Evolutionary conservation across 345 rosid genomes (phyloP).

Genomic region (Triadica sebifera): DNA sequence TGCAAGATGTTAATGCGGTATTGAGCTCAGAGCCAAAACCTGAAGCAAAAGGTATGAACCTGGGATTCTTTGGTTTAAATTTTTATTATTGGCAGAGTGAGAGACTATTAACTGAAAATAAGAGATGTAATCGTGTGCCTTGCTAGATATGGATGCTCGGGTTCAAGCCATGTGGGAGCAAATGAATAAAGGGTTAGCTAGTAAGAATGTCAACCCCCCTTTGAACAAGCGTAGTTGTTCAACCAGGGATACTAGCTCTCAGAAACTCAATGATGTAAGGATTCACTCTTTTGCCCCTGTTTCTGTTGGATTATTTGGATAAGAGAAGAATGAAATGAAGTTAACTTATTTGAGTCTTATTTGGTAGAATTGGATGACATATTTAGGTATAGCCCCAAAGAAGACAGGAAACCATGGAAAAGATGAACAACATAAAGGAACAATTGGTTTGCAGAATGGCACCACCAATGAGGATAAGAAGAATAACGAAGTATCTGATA

Average conservation of each 20-base stretch:
- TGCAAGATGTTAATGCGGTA: slow-evolving; percentile 26
- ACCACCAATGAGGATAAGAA: slow-evolving; percentile 14
- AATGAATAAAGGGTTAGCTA: slow-evolving; percentile 54
- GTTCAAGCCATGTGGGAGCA: slow-evolving; percentile 65
- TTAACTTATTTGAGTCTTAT: neutral
- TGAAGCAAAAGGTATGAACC: slow-evolving; percentile 33
- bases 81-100: slow-evolving; percentile 2
- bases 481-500: slow-evolving; percentile 36
- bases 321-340: slow-evolving; percentile 17
- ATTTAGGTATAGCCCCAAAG: slow-evolving; percentile 27
- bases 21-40: slow-evolving; percentile 25
- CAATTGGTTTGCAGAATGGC: neutral
- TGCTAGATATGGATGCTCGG: slow-evolving; percentile 38
- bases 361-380: slow-evolving; percentile 40
- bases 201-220: slow-evolving; percentile 27
- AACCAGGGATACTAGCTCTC: slow-evolving; percentile 24
- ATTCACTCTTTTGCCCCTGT: neutral
- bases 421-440: neutral
- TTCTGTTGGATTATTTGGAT: neutral
- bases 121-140: slow-evolving; percentile 29
- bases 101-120: neutral
- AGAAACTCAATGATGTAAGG: slow-evolving; percentile 49
- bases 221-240: slow-evolving; percentile 29
- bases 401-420: neutral
- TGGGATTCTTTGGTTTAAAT: neutral